phyloP scores from a whole-genome alignment of 2,329 filamentous ascomycete genomes.

The Incumbomyces lentus region DNA sequence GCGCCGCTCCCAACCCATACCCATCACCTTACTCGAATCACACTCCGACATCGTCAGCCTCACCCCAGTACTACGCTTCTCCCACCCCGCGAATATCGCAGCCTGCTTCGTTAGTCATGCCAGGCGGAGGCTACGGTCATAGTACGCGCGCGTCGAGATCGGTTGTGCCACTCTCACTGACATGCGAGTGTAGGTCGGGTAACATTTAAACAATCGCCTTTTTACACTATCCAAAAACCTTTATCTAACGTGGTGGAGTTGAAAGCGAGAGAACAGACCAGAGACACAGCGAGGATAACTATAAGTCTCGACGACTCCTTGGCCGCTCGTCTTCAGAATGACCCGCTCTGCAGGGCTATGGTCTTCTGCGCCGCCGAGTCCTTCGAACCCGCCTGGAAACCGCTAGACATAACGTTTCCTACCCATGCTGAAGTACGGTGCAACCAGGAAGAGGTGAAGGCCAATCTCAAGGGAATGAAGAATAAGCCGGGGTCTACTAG shows the following conservation, averaged over 20 bases:
- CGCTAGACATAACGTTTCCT: slow-evolving; percentile 77
- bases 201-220: slow-evolving; percentile 68
- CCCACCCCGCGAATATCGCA: slow-evolving; percentile 8
- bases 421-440: slow-evolving; percentile 87
- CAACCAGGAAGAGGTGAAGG: slow-evolving; percentile 77
- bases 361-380: slow-evolving; percentile 66
- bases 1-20: slow-evolving; percentile 10
- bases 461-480: slow-evolving; percentile 89
- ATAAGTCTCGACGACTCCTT: slow-evolving; percentile 46
- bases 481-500: slow-evolving; percentile 92
- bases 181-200: slow-evolving; percentile 29
- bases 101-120: slow-evolving; percentile 10
- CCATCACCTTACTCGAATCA: slow-evolving; percentile 17
- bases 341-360: slow-evolving; percentile 62
- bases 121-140: slow-evolving; percentile 1
- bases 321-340: slow-evolving; percentile 46
- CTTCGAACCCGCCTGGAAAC: slow-evolving; percentile 36
- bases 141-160: slow-evolving; percentile 8
- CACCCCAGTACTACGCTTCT: slow-evolving; percentile 16
- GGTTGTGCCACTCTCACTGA: slow-evolving; percentile 7
- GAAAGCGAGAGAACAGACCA: slow-evolving; percentile 53
- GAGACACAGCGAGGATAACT: slow-evolving; percentile 49
- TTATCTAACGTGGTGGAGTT: slow-evolving; percentile 58
- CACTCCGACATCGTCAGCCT: slow-evolving; percentile 17
- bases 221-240: slow-evolving; percentile 60